These are phyloP conservation scores for Candida awuae DNA, from an alignment of 805 yeast species.

Conservation along the genomic window DNA sequence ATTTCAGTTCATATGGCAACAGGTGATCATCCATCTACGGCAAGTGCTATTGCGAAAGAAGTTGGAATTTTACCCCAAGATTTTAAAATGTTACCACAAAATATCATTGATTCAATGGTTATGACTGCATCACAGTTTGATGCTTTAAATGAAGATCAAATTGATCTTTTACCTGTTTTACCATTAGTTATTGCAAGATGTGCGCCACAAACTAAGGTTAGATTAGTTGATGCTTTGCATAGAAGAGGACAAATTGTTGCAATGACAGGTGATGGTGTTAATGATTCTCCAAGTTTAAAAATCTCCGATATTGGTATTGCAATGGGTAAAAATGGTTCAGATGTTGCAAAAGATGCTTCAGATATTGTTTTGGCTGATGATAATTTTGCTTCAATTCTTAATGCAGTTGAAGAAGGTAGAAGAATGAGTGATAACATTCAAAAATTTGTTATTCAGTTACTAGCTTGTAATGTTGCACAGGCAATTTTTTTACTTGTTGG, in stretches of 20 bases:
- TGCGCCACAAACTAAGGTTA: constrained; percentile 74
- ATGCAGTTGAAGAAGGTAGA: constrained; percentile 75
- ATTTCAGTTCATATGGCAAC: constrained; percentile 76
- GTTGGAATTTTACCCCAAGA: constrained; percentile 68
- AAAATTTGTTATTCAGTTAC: constrained; percentile 65
- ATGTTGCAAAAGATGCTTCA: constrained; percentile 78
- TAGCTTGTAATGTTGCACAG: constrained; percentile 68
- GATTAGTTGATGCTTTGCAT: constrained; percentile 72
- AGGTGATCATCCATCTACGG: constrained; percentile 76
- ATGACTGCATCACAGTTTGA: constrained; percentile 74
- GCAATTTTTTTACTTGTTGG: constrained; percentile 65
- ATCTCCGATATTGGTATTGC: constrained; percentile 78
- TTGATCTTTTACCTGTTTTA: constrained; percentile 56
- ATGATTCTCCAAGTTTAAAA: constrained; percentile 71
- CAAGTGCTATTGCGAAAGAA: constrained; percentile 71
- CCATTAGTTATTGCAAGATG: constrained; percentile 78
- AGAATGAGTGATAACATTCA: constrained; percentile 73
- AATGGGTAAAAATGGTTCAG: constrained; percentile 76
- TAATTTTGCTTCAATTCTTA: constrained; percentile 70
- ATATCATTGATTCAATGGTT: constrained; percentile 56
- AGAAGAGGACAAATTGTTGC: constrained; percentile 59
- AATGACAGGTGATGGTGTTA: constrained; percentile 82
- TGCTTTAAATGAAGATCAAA: constrained; percentile 47
- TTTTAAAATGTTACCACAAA: constrained; percentile 44
- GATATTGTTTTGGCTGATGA: constrained; percentile 72